Percentiles rank a stretch among this genome's conserved stretches.
Evolutionary conservation across 176 grass and related monocot genomes (phyloP).

Genomic region (Zea mays): Zm-B73-REFERENCE-NAM-5.0 NC_050098.1:18195001-18195500

Average conservation of each 20-base stretch:
- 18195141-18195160: not conserved
- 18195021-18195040: not conserved
- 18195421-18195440: slow-evolving; percentile 97
- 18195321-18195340: slow-evolving; percentile 74
- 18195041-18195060: not conserved
- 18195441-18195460: slow-evolving; percentile 85
- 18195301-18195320: slow-evolving; percentile 74
- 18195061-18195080: not conserved
- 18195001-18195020: not conserved
- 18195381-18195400: slow-evolving; percentile 84
- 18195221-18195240: not conserved
- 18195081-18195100: not conserved
- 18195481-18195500: slow-evolving; percentile 79
- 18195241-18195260: slow-evolving; percentile 19
- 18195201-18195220: not conserved
- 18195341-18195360: slow-evolving; percentile 76
- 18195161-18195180: slow-evolving; percentile 19
- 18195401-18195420: slow-evolving; percentile 80
- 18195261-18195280: slow-evolving; percentile 45
- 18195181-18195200: not conserved
- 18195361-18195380: slow-evolving; percentile 83
- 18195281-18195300: slow-evolving; percentile 89
- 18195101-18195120: not conserved
- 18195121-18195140: not conserved
- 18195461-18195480: slow-evolving; percentile 97